Evolutionary conservation across 306 rosid genomes (phyloP).

Genomic region (Cucurbita maxima): DNA sequence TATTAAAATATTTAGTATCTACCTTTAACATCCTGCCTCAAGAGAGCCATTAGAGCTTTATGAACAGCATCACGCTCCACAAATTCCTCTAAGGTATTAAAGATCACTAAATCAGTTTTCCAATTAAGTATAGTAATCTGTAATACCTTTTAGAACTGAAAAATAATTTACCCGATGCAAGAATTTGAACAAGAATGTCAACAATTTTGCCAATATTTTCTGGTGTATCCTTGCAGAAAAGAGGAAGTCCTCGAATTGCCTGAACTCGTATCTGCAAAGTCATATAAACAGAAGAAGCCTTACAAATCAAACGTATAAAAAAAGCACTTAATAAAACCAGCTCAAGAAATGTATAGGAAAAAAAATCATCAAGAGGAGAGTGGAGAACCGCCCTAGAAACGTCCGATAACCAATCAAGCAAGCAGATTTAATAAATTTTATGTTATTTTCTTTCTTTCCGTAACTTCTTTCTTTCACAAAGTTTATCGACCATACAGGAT

Average conservation of each 20-base stretch:
- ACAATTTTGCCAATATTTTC: slow-evolving; percentile 78
- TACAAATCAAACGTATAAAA: neutral
- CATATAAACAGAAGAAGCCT: neutral
- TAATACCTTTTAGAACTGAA: neutral
- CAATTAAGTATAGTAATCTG: neutral
- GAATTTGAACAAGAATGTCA: slow-evolving; percentile 87
- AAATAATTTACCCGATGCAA: slow-evolving; percentile 45
- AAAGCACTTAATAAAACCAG: neutral
- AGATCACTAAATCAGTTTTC: slow-evolving; percentile 18
- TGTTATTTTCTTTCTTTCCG: neutral
- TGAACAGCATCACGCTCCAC: slow-evolving; percentile 99
- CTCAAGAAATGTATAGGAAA: neutral
- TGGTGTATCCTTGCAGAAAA: slow-evolving; percentile 95
- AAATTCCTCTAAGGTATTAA: slow-evolving; percentile 58
- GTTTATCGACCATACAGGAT: neutral
- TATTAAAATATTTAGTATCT: slow-evolving; percentile 5
- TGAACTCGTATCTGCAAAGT: slow-evolving; percentile 79
- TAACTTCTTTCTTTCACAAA: neutral
- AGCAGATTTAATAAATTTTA: neutral
- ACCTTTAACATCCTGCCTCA: slow-evolving; percentile 98
- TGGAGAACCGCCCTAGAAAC: slow-evolving; percentile 1
- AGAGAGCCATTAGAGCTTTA: slow-evolving; percentile 87
- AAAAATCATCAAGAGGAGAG: neutral
- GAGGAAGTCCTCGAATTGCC: slow-evolving; percentile 93
- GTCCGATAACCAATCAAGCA: neutral